phyloP scores from a whole-genome alignment of 768 basidiomycete genomes.

The Hygrocybe punicea region DNA sequence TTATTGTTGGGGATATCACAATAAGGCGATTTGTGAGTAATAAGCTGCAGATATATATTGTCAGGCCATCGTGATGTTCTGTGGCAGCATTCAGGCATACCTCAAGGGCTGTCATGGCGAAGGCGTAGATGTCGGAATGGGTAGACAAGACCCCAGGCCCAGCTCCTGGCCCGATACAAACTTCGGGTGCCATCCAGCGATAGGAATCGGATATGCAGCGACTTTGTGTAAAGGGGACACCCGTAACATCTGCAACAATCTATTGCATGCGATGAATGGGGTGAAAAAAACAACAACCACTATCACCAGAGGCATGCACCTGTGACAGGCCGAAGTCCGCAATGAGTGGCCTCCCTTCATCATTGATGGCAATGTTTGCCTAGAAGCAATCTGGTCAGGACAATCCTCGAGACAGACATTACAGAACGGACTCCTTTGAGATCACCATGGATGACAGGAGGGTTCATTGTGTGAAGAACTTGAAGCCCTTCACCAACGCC shows the following conservation, averaged over 20 bases:
- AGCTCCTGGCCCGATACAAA: slow-evolving; percentile 47
- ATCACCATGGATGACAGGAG: slow-evolving; percentile 52
- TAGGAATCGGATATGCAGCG: slow-evolving; percentile 45
- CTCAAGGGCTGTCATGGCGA: slow-evolving; percentile 58
- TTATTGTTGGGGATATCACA: slow-evolving; percentile 48
- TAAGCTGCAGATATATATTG: slow-evolving; percentile 33
- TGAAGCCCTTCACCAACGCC: slow-evolving; percentile 46
- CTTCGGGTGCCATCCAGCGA: slow-evolving; percentile 56
- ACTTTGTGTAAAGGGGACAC: slow-evolving; percentile 55
- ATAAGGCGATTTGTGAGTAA: slow-evolving; percentile 55
- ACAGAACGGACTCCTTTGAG: slow-evolving; percentile 45
- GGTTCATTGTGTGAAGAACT: slow-evolving; percentile 49
- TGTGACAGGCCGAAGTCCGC: slow-evolving; percentile 58
- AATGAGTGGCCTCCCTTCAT: slow-evolving; percentile 45
- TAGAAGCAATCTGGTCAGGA: slow-evolving; percentile 16
- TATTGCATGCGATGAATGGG: slow-evolving; percentile 15
- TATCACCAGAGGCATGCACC: slow-evolving; percentile 26
- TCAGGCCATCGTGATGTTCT: neutral
- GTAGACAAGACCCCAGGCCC: slow-evolving; percentile 47
- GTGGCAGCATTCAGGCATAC: slow-evolving; percentile 24
- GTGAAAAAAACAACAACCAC: neutral
- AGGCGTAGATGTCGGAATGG: slow-evolving; percentile 52
- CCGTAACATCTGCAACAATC: slow-evolving; percentile 57
- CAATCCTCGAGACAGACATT: neutral
- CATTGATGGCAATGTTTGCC: slow-evolving; percentile 51